Base-by-base conservation (phyloP, 208 protist genomes). In the Acanthamoeba healyi region DNA sequence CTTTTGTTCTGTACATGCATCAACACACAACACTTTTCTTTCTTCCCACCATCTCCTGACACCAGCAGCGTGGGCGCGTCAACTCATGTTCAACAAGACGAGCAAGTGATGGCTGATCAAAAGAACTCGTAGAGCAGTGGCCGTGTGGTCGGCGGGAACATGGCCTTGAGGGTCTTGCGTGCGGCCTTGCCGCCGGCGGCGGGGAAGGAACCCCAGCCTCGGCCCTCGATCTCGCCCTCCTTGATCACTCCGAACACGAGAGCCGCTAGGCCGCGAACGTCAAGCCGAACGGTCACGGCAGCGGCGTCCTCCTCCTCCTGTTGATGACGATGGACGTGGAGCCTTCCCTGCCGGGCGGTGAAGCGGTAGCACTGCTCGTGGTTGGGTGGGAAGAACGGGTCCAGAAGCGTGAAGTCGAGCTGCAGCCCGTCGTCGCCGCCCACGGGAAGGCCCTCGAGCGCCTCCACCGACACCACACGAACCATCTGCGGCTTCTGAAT, bases 401-500 rank as follows among this genome's bases (percentile, higher is more conserved):
- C 74, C 42, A 84, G 74, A 14, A 84, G 74, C 6, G 74, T 84
- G 44, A 84, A 84, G n/a, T 84, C 74, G 32, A 84, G 74, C 42
- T 29, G 74, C 42, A 84, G 26, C 12, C 32, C 17, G 19, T 84
- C 74, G 14, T 49, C 24, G 36, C 74, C 74, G 44, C 74, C 74
- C 1, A 84, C 74, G 46, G 74, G n/a, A 2, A 84, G 42, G 2
- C 74, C 74, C 32, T 32, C 74, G 0, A 84, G 74, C 24, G 22
- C 46, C 74, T 49, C 34, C 32, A 84, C 74, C 17, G 38, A 32
- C 1, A 84, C 74, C 44, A 84, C 74, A 26, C 74, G 74, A 10
- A 44, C 74, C 74, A 84, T 84, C 74, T 84, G 74, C 44, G 74
- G 74, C 74, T 84, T 84, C 42, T 32, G 74, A 24, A 84, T 29